phyloP scores from a whole-genome alignment of 805 yeast species.

The Cephaloascus fragrans region DNA sequence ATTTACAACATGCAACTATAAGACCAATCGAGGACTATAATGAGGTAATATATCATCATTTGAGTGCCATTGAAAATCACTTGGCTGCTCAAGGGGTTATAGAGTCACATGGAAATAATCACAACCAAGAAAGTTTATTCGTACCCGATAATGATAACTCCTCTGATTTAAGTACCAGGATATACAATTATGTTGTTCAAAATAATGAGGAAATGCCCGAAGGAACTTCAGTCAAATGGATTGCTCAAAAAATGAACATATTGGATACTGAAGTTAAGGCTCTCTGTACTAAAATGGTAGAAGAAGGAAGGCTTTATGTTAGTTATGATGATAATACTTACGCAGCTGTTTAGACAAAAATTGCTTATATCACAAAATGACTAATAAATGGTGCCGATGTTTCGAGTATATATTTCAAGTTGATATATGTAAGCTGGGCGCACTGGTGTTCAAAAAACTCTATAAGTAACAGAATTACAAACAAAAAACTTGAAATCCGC shows the following conservation, averaged over 20 bases:
- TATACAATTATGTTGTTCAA: conserved; percentile 37
- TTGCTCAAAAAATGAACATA: conserved; percentile 46
- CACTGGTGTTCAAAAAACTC: no score
- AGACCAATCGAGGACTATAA: conserved; percentile 52
- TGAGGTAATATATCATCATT: conserved; percentile 57
- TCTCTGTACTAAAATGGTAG: conserved; percentile 46
- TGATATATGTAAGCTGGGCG: no score
- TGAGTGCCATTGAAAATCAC: conserved; percentile 52
- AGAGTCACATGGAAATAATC: conserved; percentile 7
- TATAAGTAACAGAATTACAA: no score
- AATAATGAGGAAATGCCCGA: conserved; percentile 53
- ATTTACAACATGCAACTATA: conserved; percentile 54
- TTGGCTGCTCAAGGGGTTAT: conserved; percentile 44
- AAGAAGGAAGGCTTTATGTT: conserved; percentile 58
- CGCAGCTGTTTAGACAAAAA: conserved; percentile 44
- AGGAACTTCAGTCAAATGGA: conserved; percentile 62
- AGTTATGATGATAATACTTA: conserved; percentile 61
- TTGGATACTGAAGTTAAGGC: conserved; percentile 37
- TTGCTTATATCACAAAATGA: no score
- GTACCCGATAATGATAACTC: conserved; percentile 17
- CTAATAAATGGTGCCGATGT: not conserved
- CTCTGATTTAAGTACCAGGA: conserved; percentile 23
- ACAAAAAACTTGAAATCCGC: no score
- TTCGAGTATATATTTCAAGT: not conserved
- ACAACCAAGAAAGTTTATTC: conserved; percentile 14